Percentiles rank a stretch among this genome's conserved stretches.
Conservation (phyloP, 139 green algal genomes). For the Auxenochlorella pyrenoidosa region DNA sequence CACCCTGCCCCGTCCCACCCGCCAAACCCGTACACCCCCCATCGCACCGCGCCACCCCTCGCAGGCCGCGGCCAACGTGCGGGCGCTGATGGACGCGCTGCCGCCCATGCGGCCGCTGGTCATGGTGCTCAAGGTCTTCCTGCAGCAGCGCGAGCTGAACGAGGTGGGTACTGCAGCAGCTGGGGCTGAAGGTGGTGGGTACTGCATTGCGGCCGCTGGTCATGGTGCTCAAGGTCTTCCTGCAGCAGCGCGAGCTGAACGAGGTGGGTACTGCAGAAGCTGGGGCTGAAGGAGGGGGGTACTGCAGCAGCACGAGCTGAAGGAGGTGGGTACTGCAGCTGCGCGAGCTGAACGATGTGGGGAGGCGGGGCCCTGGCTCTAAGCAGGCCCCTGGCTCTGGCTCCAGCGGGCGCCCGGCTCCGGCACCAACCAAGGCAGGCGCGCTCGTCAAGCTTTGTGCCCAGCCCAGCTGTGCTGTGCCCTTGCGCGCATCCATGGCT, state of each 20-base stretch:
- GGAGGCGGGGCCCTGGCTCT: too few species aligned
- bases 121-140: slow-evolving; percentile 90
- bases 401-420: too few species aligned
- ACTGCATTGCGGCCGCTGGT: slow-evolving; percentile 88
- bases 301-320: slow-evolving; percentile 94
- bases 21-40: slow-evolving; percentile 3
- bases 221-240: slow-evolving; percentile 90
- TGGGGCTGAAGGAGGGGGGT: too few species aligned
- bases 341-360: slow-evolving; percentile 91
- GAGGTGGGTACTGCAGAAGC: slow-evolving; percentile 77
- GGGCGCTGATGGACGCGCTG: slow-evolving; percentile 68
- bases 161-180: slow-evolving; percentile 77
- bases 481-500: too few species aligned
- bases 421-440: too few species aligned
- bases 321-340: slow-evolving; percentile 84
- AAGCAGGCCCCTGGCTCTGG: too few species aligned
- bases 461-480: too few species aligned
- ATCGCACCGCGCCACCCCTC: background rate
- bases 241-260: slow-evolving; percentile 95
- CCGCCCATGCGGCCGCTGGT: slow-evolving; percentile 87
- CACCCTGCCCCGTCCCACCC: background rate
- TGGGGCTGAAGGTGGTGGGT: too few species aligned
- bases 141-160: slow-evolving; percentile 95
- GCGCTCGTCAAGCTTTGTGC: too few species aligned
- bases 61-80: slow-evolving; percentile 61